These are phyloP conservation scores for Podila epigama DNA, from an alignment of 192 early-diverging fungal genomes.

Conservation along the genomic window DNA sequence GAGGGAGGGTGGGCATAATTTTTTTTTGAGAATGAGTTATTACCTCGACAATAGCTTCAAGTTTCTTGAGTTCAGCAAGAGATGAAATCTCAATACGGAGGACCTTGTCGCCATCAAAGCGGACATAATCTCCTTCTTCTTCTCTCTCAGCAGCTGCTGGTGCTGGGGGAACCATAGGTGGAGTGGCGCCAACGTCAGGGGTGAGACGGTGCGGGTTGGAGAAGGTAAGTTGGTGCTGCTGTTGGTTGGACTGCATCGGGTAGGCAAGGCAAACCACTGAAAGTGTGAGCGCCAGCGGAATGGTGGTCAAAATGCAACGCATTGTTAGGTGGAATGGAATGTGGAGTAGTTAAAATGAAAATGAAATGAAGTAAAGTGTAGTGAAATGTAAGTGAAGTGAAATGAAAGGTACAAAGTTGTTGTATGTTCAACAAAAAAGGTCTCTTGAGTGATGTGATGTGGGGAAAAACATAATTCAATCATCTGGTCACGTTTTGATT, in stretches of 20 bases:
- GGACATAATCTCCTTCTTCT: conserved; percentile 17
- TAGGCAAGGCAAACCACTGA: background rate
- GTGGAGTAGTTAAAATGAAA: background rate
- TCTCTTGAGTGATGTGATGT: too few relatives aligned
- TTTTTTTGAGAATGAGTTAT: background rate
- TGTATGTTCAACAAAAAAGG: too few relatives aligned
- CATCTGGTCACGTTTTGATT: too few relatives aligned
- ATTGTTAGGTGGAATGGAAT: background rate
- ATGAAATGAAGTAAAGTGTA: background rate
- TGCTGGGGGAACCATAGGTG: too few relatives aligned
- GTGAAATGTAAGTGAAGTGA: background rate
- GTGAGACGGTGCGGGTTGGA: background rate
- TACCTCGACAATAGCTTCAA: conserved; percentile 39
- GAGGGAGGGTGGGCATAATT: too few relatives aligned
- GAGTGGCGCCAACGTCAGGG: too few relatives aligned
- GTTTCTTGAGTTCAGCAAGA: conserved; percentile 28
- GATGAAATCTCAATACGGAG: conserved; percentile 35
- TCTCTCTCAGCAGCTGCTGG: too few relatives aligned
- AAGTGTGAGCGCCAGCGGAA: background rate
- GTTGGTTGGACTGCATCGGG: background rate
- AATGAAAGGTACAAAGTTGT: too few relatives aligned
- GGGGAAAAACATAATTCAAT: too few relatives aligned
- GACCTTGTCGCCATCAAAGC: conserved; percentile 40
- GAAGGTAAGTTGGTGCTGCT: background rate
- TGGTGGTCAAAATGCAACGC: background rate